Percentiles rank a stretch among this genome's conserved stretches.
Conservation (phyloP, 257 asterid species). For the Vinca minor region DNA sequence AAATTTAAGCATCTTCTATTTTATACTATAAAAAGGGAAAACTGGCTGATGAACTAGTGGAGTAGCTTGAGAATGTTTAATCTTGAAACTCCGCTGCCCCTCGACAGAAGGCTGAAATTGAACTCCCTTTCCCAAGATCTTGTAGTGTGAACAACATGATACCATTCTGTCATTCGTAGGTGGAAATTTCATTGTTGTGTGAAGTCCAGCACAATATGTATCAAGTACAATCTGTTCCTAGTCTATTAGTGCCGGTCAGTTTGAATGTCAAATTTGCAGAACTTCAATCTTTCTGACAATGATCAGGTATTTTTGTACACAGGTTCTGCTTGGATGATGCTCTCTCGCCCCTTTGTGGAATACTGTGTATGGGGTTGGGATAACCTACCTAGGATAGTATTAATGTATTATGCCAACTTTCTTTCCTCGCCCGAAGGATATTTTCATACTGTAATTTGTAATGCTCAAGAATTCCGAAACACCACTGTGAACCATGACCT, state of each 20-base stretch:
- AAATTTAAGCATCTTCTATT: not conserved
- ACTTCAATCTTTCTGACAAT: constrained; percentile 1
- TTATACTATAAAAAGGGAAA: not conserved
- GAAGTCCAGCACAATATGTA: not conserved
- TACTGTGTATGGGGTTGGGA: constrained; percentile 75
- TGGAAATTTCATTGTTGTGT: not conserved
- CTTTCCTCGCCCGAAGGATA: constrained; percentile 76
- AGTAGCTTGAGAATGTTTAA: not conserved
- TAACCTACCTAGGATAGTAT: constrained; percentile 52
- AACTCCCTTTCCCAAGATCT: not conserved
- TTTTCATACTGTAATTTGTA: constrained; percentile 74
- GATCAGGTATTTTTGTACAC: constrained; percentile 4
- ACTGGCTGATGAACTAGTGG: not conserved
- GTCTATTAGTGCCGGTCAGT: not conserved
- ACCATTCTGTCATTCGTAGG: not conserved
- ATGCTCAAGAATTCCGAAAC: constrained; percentile 50
- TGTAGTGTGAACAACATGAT: not conserved
- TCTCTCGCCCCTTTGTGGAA: constrained; percentile 67
- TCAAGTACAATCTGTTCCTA: not conserved
- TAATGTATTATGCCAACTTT: constrained; percentile 68
- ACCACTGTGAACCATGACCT: constrained; percentile 76
- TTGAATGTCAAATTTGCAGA: not conserved
- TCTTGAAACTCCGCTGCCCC: not conserved
- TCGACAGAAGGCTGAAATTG: not conserved
- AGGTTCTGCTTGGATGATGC: constrained; percentile 90